A percentile compares a stretch with the other conserved stretches of the same genome.
Evolutionary conservation across 495 filamentous ascomycete genomes (phyloP).

Genomic region (Talaromyces wortmannii): DNA sequence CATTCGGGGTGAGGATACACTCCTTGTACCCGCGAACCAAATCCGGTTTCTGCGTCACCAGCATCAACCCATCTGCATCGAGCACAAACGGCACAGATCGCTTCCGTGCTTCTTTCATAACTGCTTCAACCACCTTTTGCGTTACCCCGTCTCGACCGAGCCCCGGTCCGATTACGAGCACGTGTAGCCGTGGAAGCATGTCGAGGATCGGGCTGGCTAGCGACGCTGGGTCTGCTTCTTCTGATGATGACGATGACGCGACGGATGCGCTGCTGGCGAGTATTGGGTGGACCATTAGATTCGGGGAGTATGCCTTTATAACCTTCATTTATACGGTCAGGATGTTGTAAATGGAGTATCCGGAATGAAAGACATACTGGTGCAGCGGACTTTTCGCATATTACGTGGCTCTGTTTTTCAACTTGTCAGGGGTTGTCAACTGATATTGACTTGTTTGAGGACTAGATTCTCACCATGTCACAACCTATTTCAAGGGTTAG

Average conservation of each 20-base stretch:
- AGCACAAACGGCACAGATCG: conserved; percentile 73
- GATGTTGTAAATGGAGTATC: not conserved
- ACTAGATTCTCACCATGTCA: conserved; percentile 57
- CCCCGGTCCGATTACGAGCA: conserved; percentile 90
- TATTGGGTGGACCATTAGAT: conserved; percentile 96
- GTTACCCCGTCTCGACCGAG: conserved; percentile 85
- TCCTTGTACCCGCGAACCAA: conserved; percentile 73
- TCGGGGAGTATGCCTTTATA: conserved; percentile 96
- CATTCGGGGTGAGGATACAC: conserved; percentile 90
- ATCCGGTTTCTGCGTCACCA: conserved; percentile 69
- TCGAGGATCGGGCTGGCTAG: conserved; percentile 66
- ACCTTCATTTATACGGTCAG: conserved; percentile 35
- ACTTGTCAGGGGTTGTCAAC: too few relatives aligned
- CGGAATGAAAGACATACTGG: conserved; percentile 22
- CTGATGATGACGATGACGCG: conserved; percentile 29
- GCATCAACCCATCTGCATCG: conserved; percentile 81
- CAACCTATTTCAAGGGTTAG: conserved; percentile 42
- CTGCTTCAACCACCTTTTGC: conserved; percentile 73
- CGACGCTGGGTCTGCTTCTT: conserved; percentile 30
- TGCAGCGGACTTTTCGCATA: conserved; percentile 85
- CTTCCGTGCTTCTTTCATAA: conserved; percentile 75
- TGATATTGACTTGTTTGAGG: conserved; percentile 5
- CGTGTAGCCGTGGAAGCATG: conserved; percentile 81
- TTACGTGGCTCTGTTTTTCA: conserved; percentile 72
- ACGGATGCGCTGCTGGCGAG: conserved; percentile 64